phyloP scores from a whole-genome alignment of 176 grass and related monocot genomes.

The Triticum urartu region DNA sequence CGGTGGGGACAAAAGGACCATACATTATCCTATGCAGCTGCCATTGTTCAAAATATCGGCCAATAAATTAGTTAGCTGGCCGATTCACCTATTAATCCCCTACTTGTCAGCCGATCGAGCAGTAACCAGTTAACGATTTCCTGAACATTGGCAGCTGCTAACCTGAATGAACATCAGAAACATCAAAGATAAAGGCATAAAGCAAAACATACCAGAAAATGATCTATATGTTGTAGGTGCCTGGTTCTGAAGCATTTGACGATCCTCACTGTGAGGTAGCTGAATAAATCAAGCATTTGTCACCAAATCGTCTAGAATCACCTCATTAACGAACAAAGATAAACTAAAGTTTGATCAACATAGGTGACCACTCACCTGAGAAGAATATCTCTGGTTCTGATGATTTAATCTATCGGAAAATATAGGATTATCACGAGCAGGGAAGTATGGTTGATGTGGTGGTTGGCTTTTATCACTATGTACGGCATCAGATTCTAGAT shows the following conservation, averaged over 20 bases:
- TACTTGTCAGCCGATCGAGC: too few relatives aligned
- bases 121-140: too few relatives aligned
- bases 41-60: too few relatives aligned
- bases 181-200: constrained; percentile 1
- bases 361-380: constrained; percentile 47
- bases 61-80: too few relatives aligned
- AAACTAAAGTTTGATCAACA: not conserved
- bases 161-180: constrained; percentile 24
- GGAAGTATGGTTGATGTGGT: constrained; percentile 40
- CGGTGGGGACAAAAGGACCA: not conserved
- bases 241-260: constrained; percentile 31
- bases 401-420: constrained; percentile 54
- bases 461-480: constrained; percentile 48
- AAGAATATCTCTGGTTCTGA: constrained; percentile 58
- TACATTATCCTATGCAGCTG: constrained; percentile 9
- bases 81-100: too few relatives aligned
- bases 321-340: constrained; percentile 5
- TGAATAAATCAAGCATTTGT: constrained; percentile 40
- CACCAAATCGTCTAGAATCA: constrained; percentile 1
- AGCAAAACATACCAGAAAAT: constrained; percentile 61
- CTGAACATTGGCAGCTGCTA: constrained; percentile 1
- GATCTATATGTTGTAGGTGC: constrained; percentile 46
- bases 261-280: constrained; percentile 57
- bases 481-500: constrained; percentile 39
- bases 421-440: constrained; percentile 35